A percentile compares a stretch with the other conserved stretches of the same genome.
Evolutionary conservation across 148 eudicot genomes (phyloP).

Genomic region (Vaccinium myrtillus): DNA sequence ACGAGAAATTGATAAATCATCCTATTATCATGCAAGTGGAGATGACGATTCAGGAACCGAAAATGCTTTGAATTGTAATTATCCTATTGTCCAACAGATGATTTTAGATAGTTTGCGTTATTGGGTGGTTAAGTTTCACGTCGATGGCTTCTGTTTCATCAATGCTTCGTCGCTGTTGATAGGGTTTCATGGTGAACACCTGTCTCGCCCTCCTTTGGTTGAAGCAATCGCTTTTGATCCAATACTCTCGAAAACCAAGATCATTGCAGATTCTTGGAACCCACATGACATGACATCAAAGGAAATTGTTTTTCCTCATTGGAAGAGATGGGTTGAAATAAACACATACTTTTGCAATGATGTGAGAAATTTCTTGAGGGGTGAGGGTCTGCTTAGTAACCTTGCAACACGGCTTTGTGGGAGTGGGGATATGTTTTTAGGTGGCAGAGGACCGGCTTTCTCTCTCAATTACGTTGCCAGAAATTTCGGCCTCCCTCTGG

Average conservation of each 20-base stretch:
- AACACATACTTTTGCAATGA: slow-evolving; percentile 59
- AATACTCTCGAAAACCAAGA: slow-evolving; percentile 69
- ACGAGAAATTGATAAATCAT: slow-evolving; percentile 52
- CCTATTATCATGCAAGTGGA: slow-evolving; percentile 42
- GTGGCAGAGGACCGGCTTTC: slow-evolving; percentile 83
- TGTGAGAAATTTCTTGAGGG: slow-evolving; percentile 73
- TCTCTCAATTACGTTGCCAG: slow-evolving; percentile 75
- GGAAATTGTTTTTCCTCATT: slow-evolving; percentile 69
- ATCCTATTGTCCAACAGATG: slow-evolving; percentile 74
- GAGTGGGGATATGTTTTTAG: slow-evolving; percentile 72
- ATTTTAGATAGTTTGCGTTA: slow-evolving; percentile 80
- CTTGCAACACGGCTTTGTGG: slow-evolving; percentile 97
- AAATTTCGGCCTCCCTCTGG: slow-evolving; percentile 73
- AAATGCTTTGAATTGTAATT: slow-evolving; percentile 74
- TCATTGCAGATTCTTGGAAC: slow-evolving; percentile 86
- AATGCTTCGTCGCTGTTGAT: slow-evolving; percentile 62
- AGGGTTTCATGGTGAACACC: slow-evolving; percentile 69
- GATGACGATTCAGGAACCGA: slow-evolving; percentile 26
- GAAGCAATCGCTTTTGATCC: slow-evolving; percentile 95
- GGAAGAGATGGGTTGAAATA: slow-evolving; percentile 97
- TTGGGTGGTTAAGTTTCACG: slow-evolving; percentile 80
- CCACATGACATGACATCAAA: slow-evolving; percentile 41
- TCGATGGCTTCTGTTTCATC: slow-evolving; percentile 92
- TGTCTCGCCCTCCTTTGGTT: slow-evolving; percentile 86
- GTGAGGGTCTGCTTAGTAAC: slow-evolving; percentile 61